A percentile compares a stretch with the other conserved stretches of the same genome.
Conservation (phyloP, 495 filamentous ascomycete genomes). For the Lophium mytilinum region DNA sequence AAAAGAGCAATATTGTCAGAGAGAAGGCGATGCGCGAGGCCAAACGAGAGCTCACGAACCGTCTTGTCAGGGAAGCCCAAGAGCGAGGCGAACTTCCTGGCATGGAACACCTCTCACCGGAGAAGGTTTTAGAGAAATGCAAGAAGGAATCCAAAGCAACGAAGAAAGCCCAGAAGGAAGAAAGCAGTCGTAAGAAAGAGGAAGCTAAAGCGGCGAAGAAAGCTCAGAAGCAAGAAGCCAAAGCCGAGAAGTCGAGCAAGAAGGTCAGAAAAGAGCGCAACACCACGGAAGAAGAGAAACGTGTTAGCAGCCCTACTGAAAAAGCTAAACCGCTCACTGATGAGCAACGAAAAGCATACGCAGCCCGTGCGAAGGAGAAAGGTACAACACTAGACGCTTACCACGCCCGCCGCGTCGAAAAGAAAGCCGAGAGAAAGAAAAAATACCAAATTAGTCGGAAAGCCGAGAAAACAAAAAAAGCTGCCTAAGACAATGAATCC, state of each 20-base stretch:
- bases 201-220: conserved; percentile 4
- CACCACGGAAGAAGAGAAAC: background rate
- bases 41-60: conserved; percentile 4
- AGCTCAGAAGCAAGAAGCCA: background rate
- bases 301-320: too few relatives aligned
- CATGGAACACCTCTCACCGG: background rate
- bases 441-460: background rate
- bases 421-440: conserved; percentile 15
- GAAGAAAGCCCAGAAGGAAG: background rate
- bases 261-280: background rate
- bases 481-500: too few relatives aligned
- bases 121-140: conserved; percentile 2
- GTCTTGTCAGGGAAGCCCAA: conserved; percentile 4
- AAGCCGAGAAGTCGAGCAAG: conserved; percentile 1
- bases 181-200: background rate
- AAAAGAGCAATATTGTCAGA: background rate
- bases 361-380: conserved; percentile 12
- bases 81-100: conserved; percentile 8
- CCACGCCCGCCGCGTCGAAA: conserved; percentile 16
- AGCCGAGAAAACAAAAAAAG: background rate
- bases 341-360: conserved; percentile 9
- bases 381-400: conserved; percentile 22
- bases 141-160: background rate
- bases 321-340: conserved; percentile 1
- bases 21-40: conserved; percentile 12